A percentile compares a stretch with the other conserved stretches of the same genome.
phyloP scores from a whole-genome alignment of 495 filamentous ascomycete species.

The Penicillium ucsense region DNA sequence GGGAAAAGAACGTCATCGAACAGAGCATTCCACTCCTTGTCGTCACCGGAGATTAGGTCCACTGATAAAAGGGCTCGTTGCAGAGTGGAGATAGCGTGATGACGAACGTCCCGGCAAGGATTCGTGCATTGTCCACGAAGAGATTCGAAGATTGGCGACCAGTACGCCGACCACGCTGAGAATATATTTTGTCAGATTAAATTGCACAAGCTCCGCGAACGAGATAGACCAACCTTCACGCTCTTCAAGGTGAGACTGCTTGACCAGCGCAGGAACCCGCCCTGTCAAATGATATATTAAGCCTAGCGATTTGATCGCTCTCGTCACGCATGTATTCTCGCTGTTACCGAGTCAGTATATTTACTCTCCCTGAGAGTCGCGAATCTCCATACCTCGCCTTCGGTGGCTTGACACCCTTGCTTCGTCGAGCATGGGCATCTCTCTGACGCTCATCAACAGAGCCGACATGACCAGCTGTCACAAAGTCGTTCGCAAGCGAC shows the following conservation, averaged over 20 bases:
- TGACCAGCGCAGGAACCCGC: constrained; percentile 75
- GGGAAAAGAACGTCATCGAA: constrained; percentile 94
- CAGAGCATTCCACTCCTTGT: constrained; percentile 88
- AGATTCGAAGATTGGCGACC: constrained; percentile 87
- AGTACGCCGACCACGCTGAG: constrained; percentile 91
- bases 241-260: constrained; percentile 84
- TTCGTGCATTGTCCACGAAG: constrained; percentile 87
- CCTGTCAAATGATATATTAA: constrained; percentile 71
- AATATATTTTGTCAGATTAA: too few species aligned
- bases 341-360: constrained; percentile 21
- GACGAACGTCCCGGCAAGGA: constrained; percentile 86
- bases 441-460: constrained; percentile 69
- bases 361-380: not conserved
- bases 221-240: constrained; percentile 53
- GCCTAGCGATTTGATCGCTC: constrained; percentile 71
- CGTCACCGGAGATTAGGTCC: constrained; percentile 63
- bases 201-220: not conserved
- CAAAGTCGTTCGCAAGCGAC: constrained; percentile 78
- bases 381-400: constrained; percentile 45
- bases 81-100: constrained; percentile 77
- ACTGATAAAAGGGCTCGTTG: constrained; percentile 78
- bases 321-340: constrained; percentile 65
- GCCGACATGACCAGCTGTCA: constrained; percentile 73
- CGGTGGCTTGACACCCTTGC: constrained; percentile 45
- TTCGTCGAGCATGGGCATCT: constrained; percentile 44